phyloP scores from a whole-genome alignment of 1,284 basidiomycete genomes.

The Rhodotorula sp. region DNA sequence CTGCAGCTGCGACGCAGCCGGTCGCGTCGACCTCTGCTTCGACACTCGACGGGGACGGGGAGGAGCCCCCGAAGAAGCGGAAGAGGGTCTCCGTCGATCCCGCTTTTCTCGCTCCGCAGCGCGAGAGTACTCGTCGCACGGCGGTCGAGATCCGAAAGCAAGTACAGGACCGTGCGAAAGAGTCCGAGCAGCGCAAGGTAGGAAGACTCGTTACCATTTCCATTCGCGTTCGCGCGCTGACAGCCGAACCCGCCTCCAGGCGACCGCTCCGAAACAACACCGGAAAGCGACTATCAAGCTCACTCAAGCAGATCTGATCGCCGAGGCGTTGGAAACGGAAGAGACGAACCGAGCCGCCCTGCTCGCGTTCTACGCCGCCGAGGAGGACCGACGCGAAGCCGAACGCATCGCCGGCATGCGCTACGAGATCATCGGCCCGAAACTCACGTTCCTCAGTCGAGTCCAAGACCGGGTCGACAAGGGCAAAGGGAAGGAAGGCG shows the following conservation, averaged over 20 bases:
- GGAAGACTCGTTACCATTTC: slow-evolving; percentile 17
- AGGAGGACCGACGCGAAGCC: slow-evolving; percentile 75
- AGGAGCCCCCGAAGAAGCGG: slow-evolving; percentile 19
- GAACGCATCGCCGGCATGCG: slow-evolving; percentile 61
- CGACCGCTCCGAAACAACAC: slow-evolving; percentile 59
- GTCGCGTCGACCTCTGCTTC: slow-evolving; percentile 32
- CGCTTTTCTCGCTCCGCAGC: slow-evolving; percentile 21
- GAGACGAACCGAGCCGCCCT: slow-evolving; percentile 79
- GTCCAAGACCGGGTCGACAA: slow-evolving; percentile 53
- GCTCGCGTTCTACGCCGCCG: slow-evolving; percentile 68
- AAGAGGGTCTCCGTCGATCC: slow-evolving; percentile 18
- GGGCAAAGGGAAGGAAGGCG: slow-evolving; percentile 19
- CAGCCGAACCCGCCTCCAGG: no score
- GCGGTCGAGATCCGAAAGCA: slow-evolving; percentile 44
- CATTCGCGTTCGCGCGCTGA: background rate
- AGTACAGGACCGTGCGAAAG: slow-evolving; percentile 52
- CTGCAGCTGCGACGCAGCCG: slow-evolving; percentile 13
- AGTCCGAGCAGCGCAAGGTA: slow-evolving; percentile 65
- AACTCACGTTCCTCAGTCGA: slow-evolving; percentile 70
- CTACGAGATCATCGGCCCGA: slow-evolving; percentile 63
- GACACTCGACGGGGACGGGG: slow-evolving; percentile 22
- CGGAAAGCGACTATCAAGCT: slow-evolving; percentile 58
- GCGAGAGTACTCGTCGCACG: slow-evolving; percentile 32
- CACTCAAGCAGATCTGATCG: slow-evolving; percentile 77
- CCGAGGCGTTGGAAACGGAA: slow-evolving; percentile 76